phyloP scores from a whole-genome alignment of 2,329 filamentous ascomycete species.

The Pyrenophora teres region DNA sequence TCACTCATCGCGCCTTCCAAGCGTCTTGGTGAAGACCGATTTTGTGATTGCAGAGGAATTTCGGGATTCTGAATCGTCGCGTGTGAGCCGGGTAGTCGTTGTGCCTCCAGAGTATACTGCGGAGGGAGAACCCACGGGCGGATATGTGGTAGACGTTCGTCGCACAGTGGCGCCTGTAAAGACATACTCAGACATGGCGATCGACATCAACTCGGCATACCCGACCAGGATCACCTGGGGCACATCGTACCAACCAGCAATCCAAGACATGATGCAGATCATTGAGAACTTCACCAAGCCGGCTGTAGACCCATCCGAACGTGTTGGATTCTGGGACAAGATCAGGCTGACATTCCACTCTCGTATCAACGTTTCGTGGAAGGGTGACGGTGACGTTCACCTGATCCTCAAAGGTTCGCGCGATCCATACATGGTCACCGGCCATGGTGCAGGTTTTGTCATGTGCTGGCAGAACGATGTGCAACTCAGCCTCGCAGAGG shows the following conservation, averaged over 20 bases:
- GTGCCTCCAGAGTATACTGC: conserved; percentile 69
- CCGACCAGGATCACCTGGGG: conserved; percentile 97
- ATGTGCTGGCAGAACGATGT: conserved; percentile 99
- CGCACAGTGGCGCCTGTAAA: conserved; percentile 94
- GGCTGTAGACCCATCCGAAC: conserved; percentile 88
- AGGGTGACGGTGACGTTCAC: conserved; percentile 93
- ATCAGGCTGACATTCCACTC: conserved; percentile 94
- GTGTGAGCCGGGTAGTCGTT: conserved; percentile 81
- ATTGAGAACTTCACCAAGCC: conserved; percentile 98
- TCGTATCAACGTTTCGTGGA: conserved; percentile 85
- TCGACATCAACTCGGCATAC: conserved; percentile 91
- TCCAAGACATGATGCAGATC: conserved; percentile 99
- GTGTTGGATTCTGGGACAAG: conserved; percentile 98
- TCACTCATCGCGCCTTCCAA: conserved; percentile 79
- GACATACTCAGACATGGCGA: conserved; percentile 87
- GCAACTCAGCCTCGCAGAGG: conserved; percentile 79
- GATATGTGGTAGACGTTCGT: conserved; percentile 83
- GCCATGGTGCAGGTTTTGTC: conserved; percentile 89
- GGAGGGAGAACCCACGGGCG: conserved; percentile 63
- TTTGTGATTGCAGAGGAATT: conserved; percentile 97
- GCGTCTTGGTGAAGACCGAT: conserved; percentile 82
- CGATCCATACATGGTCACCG: conserved; percentile 91
- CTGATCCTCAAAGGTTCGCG: conserved; percentile 86
- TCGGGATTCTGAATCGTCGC: conserved; percentile 76
- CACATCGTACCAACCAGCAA: conserved; percentile 94